Evolutionary conservation across 1,284 basidiomycete species (phyloP).

Genomic region (Ustilago trichophora): DNA sequence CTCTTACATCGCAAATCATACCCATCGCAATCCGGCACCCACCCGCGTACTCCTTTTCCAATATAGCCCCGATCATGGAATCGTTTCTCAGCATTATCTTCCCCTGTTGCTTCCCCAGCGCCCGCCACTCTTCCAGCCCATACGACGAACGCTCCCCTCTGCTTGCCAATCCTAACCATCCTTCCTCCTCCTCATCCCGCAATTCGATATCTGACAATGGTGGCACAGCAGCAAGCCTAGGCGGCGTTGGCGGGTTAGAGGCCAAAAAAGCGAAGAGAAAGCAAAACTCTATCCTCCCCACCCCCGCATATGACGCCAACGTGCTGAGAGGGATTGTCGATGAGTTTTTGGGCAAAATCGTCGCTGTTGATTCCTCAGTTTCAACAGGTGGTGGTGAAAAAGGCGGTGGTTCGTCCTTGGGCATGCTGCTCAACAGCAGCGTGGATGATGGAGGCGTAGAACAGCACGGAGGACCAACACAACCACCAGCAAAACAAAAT

Average conservation of each 20-base stretch:
- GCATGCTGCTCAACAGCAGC: not conserved
- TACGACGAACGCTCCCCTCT: conserved; percentile 35
- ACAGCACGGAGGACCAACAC: too few species aligned
- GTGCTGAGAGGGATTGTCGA: conserved; percentile 17
- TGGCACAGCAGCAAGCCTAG: not conserved
- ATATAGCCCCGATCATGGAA: conserved; percentile 23
- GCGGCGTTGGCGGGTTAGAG: not conserved
- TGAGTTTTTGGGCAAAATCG: conserved; percentile 16
- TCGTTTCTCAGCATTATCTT: conserved; percentile 23
- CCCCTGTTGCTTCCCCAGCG: conserved; percentile 27
- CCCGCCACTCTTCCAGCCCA: conserved; percentile 3
- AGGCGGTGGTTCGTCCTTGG: not conserved
- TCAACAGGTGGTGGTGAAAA: conserved; percentile 3
- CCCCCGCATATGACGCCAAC: conserved; percentile 27
- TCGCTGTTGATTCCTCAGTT: conserved; percentile 10
- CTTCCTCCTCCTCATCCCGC: conserved; percentile 5
- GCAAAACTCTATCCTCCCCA: conserved; percentile 21
- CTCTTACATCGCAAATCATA: too few species aligned
- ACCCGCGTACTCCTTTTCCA: too few species aligned
- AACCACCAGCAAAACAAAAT: too few species aligned
- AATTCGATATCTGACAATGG: conserved; percentile 3
- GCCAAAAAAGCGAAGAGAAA: conserved; percentile 6
- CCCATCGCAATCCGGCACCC: too few species aligned
- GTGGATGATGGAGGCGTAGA: not conserved
- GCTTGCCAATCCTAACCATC: conserved; percentile 4